Conservation (phyloP, 495 filamentous ascomycete species). For the Talaromyces proteolyticus region DNA sequence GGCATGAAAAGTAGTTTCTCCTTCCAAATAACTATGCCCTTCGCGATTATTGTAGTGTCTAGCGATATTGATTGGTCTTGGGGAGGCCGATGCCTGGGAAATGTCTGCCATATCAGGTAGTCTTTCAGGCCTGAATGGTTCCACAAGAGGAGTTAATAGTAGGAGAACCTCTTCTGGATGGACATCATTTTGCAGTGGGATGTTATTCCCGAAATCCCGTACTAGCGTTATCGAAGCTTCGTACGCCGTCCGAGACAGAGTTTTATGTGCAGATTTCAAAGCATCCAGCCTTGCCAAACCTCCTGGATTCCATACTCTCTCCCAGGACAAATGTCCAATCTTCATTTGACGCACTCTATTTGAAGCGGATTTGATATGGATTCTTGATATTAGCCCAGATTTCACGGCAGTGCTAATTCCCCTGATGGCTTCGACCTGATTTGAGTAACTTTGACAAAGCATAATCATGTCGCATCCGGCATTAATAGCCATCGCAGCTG, state of each 20-base stretch:
- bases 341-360: slow-evolving; percentile 3
- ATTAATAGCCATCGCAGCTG: slow-evolving; percentile 4
- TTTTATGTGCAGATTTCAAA: background rate
- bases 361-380: background rate
- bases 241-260: background rate
- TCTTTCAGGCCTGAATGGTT: background rate
- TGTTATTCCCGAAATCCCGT: background rate
- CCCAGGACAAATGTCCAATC: slow-evolving; percentile 3
- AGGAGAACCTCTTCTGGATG: slow-evolving; percentile 1
- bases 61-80: background rate
- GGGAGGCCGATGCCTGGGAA: background rate
- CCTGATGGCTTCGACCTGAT: slow-evolving; percentile 3
- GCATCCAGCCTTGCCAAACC: background rate
- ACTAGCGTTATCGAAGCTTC: slow-evolving; percentile 2
- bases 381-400: background rate
- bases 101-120: background rate
- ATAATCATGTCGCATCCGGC: slow-evolving; percentile 5
- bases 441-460: slow-evolving; percentile 6
- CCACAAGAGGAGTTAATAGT: slow-evolving; percentile 4
- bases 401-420: slow-evolving; percentile 1
- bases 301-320: slow-evolving; percentile 1
- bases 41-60: background rate
- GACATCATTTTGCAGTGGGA: slow-evolving; percentile 1
- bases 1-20: slow-evolving; percentile 1
- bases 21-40: background rate